Base-by-base conservation (phyloP, 1,284 basidiomycete genomes). In the Leucoagaricus sp. region DNA sequence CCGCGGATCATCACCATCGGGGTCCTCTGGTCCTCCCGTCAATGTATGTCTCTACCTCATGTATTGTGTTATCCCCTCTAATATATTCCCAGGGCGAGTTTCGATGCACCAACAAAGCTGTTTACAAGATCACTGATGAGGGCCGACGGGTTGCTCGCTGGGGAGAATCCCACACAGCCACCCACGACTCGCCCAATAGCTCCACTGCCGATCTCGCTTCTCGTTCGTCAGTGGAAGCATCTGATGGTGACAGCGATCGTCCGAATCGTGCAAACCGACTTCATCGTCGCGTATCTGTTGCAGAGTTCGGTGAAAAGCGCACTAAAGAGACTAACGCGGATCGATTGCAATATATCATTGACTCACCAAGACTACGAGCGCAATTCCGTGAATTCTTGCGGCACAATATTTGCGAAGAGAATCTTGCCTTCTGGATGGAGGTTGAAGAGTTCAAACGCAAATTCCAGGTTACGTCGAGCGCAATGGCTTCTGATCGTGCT, bases 401-500 rank as follows among this genome's bases (percentile, higher is more conserved):
- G 42, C 83, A 86, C 51, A 98, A 98, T 73, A 98, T 98, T 71
- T 98, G 95, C 76, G 96, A 99, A 70, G 96, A 99, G 80, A 99
- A 99, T 69, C 76, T 99, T 64, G 89, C 89, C 47, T 99, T 98
- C 77, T 99, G 95, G 91, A 73, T 98, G 54, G 97, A 98, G 67
- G 96, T 98, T 1, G 86, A 95, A 71, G 96, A 99, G 69, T 97
- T 99, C 78, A 96, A 95, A 77, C 84, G 91, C 64, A 89, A 95
- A 66, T 99, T 99, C 77, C 89, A 87, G 68, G 98, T 94, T 58
- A 97, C 96, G 0, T 96, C 91, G 4, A 94, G 90, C 64, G 94
- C 96, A 4, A 85, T 91, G 56, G 91, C 93, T 10, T 82, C 84
- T 2, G 67, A 71, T 25, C 71, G 76, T 0, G 21, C 67, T 3